Evolutionary conservation across 2,329 filamentous ascomycete species (phyloP), one percentile per base, ranked within the genome.

Genomic region (Neonectria punicea): DNA sequence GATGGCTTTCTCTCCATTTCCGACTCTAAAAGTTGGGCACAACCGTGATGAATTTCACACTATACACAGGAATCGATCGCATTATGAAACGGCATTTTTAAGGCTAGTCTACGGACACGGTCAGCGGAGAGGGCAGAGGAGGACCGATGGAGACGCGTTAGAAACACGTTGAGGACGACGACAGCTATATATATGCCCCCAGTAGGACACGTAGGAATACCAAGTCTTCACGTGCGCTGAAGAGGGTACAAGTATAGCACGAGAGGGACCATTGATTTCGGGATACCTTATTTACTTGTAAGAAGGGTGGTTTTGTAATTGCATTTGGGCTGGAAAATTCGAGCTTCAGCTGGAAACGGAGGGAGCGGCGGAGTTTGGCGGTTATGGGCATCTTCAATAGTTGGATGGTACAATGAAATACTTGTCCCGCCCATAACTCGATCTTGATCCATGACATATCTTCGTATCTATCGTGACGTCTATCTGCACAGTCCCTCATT

Each of bases 351-450:
- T 71, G 73, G 70, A 60, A 56, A 67, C 65, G 69, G 70, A 68
- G 64, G 75, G 71, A 78, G 77, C 76, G 74, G 74, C 69, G 77
- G 77, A 79, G 77, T 79, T 79, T 69, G 67, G 67, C 69, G 68
- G 70, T 70, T 69, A 66, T 70, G 74, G 69, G 61, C 59, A 65
- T 74, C 59, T 72, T 75, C 51, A 57, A 70, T 73, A 73, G 70
- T 61, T 68, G 51, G 66, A 66, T 73, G 67, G 65, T 51, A 32
- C 68, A 74, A 71, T 63, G 57, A 71, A 51, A 72, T 58, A 73
- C 28, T 63, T 70, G 69, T 72, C 65, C 67, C 64, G 28, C 66
- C 64, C 43, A 61, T 16, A 43, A 22, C 34, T 32, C 41, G 46
- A 10, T 30, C n/a, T 9, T 53, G 51, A 49, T 54, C 39, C 18